phyloP scores from a whole-genome alignment of 768 basidiomycete genomes.

The Tubosaeta sp. region DNA sequence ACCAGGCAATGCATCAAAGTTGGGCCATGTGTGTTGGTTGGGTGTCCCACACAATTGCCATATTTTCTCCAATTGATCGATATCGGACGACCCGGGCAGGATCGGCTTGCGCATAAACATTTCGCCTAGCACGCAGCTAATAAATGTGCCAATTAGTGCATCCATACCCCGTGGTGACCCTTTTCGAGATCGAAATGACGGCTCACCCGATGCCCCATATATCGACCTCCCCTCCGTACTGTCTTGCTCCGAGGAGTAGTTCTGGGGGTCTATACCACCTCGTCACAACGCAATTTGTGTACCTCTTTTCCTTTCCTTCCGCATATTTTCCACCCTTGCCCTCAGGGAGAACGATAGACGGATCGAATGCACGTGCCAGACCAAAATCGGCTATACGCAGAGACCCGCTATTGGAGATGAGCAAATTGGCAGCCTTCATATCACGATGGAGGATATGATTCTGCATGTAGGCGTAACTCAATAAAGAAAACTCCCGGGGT shows the following conservation, averaged over 20 bases:
- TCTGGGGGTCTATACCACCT: slow-evolving; percentile 95
- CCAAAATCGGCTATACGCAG: slow-evolving; percentile 96
- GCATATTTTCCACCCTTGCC: slow-evolving; percentile 30
- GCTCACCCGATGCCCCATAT: slow-evolving; percentile 96
- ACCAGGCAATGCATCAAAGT: slow-evolving; percentile 68
- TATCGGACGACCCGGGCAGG: slow-evolving; percentile 79
- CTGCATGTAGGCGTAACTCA: slow-evolving; percentile 38
- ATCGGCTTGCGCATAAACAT: slow-evolving; percentile 90
- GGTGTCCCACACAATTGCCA: slow-evolving; percentile 89
- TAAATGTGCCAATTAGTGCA: slow-evolving; percentile 1
- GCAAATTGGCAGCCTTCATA: slow-evolving; percentile 97
- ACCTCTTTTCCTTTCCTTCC: slow-evolving; percentile 58
- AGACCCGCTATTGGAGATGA: slow-evolving; percentile 82
- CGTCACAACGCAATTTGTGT: slow-evolving; percentile 95
- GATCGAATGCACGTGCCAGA: slow-evolving; percentile 79
- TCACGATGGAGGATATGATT: slow-evolving; percentile 97
- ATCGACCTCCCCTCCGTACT: slow-evolving; percentile 93
- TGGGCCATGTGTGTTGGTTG: slow-evolving; percentile 76
- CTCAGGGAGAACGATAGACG: slow-evolving; percentile 36
- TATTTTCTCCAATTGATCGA: slow-evolving; percentile 90
- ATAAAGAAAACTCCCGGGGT: slow-evolving; percentile 1
- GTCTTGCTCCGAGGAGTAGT: slow-evolving; percentile 80
- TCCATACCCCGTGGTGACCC: neutral
- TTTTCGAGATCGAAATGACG: neutral
- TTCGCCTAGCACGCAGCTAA: slow-evolving; percentile 91